These are phyloP conservation scores for Tolypocladium tundrense DNA, from an alignment of 2,329 filamentous ascomycete species.

Conservation along the genomic window DNA sequence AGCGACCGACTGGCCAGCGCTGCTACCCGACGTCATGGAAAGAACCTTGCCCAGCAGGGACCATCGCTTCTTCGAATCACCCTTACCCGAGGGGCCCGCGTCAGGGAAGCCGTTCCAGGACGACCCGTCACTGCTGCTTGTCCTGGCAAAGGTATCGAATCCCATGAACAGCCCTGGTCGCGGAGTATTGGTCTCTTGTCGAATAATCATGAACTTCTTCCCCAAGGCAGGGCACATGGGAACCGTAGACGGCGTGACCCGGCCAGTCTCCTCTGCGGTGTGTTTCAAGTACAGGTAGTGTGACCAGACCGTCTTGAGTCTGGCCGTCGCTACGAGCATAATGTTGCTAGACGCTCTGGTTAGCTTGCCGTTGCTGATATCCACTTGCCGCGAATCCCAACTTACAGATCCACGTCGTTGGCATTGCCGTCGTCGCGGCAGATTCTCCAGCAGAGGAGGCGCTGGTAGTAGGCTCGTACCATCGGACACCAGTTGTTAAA, in stretches of 20 bases:
- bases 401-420: slow-evolving; percentile 58
- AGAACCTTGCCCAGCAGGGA: slow-evolving; percentile 55
- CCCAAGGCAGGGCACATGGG: slow-evolving; percentile 80
- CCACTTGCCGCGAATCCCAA: slow-evolving; percentile 9
- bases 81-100: slow-evolving; percentile 13
- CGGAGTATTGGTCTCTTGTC: slow-evolving; percentile 52
- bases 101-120: slow-evolving; percentile 15
- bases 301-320: slow-evolving; percentile 64
- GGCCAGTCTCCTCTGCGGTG: slow-evolving; percentile 45
- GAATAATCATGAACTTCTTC: slow-evolving; percentile 79
- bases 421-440: slow-evolving; percentile 63
- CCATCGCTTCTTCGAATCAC: slow-evolving; percentile 49
- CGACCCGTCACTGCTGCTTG: slow-evolving; percentile 11
- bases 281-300: slow-evolving; percentile 70
- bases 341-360: slow-evolving; percentile 46
- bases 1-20: neutral
- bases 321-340: slow-evolving; percentile 54
- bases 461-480: slow-evolving; percentile 89
- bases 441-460: slow-evolving; percentile 79
- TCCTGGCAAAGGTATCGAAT: slow-evolving; percentile 35
- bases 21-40: slow-evolving; percentile 19
- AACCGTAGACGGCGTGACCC: slow-evolving; percentile 57
- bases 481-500: slow-evolving; percentile 96
- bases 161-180: slow-evolving; percentile 38
- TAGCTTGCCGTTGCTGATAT: slow-evolving; percentile 6